These are phyloP conservation scores for Erigeron philadelphicus DNA, from an alignment of 140 eudicot species.

Conservation along the genomic window DNA sequence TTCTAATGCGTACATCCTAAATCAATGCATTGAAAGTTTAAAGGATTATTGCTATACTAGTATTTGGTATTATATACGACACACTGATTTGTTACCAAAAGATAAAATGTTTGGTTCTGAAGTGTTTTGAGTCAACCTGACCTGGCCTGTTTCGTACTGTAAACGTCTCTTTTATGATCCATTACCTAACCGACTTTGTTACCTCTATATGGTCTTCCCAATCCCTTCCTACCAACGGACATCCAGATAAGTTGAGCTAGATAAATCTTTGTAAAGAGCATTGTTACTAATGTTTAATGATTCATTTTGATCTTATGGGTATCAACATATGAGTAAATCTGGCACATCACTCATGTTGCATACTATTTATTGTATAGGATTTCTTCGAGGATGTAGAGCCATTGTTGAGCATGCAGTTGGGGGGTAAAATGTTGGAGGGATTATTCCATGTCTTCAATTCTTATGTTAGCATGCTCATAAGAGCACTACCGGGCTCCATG, in stretches of 20 bases:
- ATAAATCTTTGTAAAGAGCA: slow-evolving; percentile 9
- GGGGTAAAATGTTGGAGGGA: slow-evolving; percentile 90
- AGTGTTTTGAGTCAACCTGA: background rate
- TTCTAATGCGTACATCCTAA: background rate
- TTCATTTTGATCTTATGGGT: background rate
- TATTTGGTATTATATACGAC: background rate
- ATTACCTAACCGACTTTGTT: background rate
- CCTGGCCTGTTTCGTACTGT: background rate
- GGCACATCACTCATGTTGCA: slow-evolving; percentile 14
- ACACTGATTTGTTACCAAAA: background rate
- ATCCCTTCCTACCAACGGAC: background rate
- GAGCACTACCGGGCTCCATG: slow-evolving; percentile 88
- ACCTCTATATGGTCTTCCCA: background rate
- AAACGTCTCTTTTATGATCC: background rate
- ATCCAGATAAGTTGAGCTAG: slow-evolving; percentile 8
- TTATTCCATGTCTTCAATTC: slow-evolving; percentile 72
- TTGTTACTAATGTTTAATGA: background rate
- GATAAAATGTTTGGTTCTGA: background rate
- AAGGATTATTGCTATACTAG: background rate
- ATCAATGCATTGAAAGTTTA: background rate
- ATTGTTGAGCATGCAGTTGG: slow-evolving; percentile 89
- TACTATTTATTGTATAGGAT: slow-evolving; percentile 47
- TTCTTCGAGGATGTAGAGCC: slow-evolving; percentile 98
- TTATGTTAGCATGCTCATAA: slow-evolving; percentile 70
- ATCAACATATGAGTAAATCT: slow-evolving; percentile 5